phyloP scores from a whole-genome alignment of 2,329 filamentous ascomycete genomes.

The Trichoderma oligosporum region DNA sequence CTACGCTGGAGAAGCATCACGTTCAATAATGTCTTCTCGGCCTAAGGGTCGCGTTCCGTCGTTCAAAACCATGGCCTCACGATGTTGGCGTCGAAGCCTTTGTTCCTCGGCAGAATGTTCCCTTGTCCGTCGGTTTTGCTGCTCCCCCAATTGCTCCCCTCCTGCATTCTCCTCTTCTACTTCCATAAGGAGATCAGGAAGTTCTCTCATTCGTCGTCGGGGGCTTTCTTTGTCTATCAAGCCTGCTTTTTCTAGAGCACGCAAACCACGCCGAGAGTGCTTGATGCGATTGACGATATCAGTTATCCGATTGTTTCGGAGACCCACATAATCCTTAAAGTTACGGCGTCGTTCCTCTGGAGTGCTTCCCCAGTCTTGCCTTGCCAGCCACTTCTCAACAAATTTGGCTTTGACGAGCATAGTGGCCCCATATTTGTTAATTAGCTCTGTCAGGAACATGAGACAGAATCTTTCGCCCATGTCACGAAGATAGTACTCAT shows the following conservation, averaged over 20 bases:
- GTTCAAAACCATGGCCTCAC: constrained; percentile 88
- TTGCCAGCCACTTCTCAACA: constrained; percentile 69
- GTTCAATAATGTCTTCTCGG: constrained; percentile 73
- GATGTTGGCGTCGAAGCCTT: constrained; percentile 67
- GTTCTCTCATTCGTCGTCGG: constrained; percentile 28
- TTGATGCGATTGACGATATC: constrained; percentile 50
- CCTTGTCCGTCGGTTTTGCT: constrained; percentile 33
- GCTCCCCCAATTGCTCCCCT: constrained; percentile 26
- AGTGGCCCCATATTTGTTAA: constrained; percentile 55
- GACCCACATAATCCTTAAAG: constrained; percentile 50
- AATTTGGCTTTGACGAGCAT: constrained; percentile 61
- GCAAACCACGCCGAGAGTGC: constrained; percentile 48
- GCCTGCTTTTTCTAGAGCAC: constrained; percentile 48
- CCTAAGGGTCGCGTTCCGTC: constrained; percentile 74
- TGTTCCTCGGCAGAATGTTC: constrained; percentile 64
- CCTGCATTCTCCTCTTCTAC: constrained; percentile 28
- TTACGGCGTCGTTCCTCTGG: constrained; percentile 51
- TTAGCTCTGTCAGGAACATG: constrained; percentile 54
- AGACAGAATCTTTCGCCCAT: constrained; percentile 59
- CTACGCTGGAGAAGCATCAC: constrained; percentile 10
- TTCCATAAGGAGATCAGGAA: constrained; percentile 34
- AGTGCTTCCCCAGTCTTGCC: constrained; percentile 63
- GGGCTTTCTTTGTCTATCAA: constrained; percentile 39
- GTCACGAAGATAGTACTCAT: constrained; percentile 61
- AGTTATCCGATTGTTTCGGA: constrained; percentile 49